These are phyloP conservation scores for Leccinum aurantiacum DNA, from an alignment of 768 basidiomycete species.

Conservation along the genomic window DNA sequence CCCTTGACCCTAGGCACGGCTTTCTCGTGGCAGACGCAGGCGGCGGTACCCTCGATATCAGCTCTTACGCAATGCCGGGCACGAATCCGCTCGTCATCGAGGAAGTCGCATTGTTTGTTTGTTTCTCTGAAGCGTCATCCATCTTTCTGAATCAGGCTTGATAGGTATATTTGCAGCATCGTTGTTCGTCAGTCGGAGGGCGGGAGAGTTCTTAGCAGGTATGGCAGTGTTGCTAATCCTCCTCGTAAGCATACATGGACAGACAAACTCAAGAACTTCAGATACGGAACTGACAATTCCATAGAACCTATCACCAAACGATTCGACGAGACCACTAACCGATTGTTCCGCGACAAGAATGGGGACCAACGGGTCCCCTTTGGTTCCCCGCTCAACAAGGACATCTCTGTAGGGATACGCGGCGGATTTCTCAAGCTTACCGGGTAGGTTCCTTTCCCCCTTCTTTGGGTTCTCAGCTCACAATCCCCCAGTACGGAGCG, in stretches of 20 bases:
- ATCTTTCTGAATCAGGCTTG: slow-evolving; percentile 9
- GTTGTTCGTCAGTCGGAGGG: slow-evolving; percentile 76
- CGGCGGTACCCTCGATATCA: slow-evolving; percentile 17
- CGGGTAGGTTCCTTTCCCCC: slow-evolving; percentile 47
- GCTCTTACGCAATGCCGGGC: slow-evolving; percentile 49
- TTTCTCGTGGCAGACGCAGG: slow-evolving; percentile 48
- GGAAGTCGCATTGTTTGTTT: slow-evolving; percentile 75
- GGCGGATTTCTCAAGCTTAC: slow-evolving; percentile 70
- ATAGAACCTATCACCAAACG: slow-evolving; percentile 77
- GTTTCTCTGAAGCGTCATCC: neutral
- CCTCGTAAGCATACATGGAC: slow-evolving; percentile 10
- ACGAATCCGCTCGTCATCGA: slow-evolving; percentile 74
- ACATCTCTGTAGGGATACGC: slow-evolving; percentile 65
- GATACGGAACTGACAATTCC: slow-evolving; percentile 67
- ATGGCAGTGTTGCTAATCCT: slow-evolving; percentile 1
- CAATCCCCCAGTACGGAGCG: slow-evolving; percentile 35
- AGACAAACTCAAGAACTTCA: slow-evolving; percentile 75
- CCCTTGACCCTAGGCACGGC: slow-evolving; percentile 29
- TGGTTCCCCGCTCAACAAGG: slow-evolving; percentile 78
- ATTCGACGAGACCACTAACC: slow-evolving; percentile 83
- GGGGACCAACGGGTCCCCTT: slow-evolving; percentile 74
- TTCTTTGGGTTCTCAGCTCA: slow-evolving; percentile 3
- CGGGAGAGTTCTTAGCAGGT: slow-evolving; percentile 73
- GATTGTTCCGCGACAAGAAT: slow-evolving; percentile 67
- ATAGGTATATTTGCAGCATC: slow-evolving; percentile 81